Evolutionary conservation across 108 stramenopile species (phyloP), one percentile per base, ranked within the genome.

Genomic region (Asterionellopsis glacialis): DNA sequence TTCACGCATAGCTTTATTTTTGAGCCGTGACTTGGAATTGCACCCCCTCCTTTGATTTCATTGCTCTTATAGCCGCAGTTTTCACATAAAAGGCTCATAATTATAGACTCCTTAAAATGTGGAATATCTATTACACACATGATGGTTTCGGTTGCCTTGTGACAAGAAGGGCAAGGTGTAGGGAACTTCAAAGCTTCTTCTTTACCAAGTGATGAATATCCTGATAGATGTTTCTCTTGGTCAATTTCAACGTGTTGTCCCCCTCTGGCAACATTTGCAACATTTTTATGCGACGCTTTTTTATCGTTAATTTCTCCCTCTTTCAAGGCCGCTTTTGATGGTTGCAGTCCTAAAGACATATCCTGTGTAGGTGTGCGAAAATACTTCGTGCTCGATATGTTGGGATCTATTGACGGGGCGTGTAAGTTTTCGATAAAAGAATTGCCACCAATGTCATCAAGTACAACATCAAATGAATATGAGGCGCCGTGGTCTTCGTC

Each of bases 91-190:
- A 95, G 73, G 33, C 73, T 64, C 95, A 96, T 96, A 61, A 98
- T 81, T 44, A 98, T 80, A 41, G 91, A 64, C 54, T 96, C 92
- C 77, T 96, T 95, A 70, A 98, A 98, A 65, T 95, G 90, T 14
- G 97, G 97, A 56, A 98, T 88, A 61, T 92, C 61, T 9, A 88
- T 81, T 15, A 91, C 40, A 60, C 92, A 93, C 72, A 87, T 95
- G n/a, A 74, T 56, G 9, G 82, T 80, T 51, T 83, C 72, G 9
- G 75, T 47, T 18, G 55, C 24, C 22, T 28, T 19, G 43, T 55
- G 61, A 54, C 88, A 89, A 47, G 61, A 22, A 9, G 84, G 72
- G 55, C 88, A 89, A 14, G 41, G 21, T 6, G 82, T 85, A 11
- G 80, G 67, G 59, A 89, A 80, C 44, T 58, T 67, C 40, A 70